These are phyloP conservation scores for Boletus insuetus DNA, from an alignment of 768 basidiomycete species.

Conservation along the genomic window DNA sequence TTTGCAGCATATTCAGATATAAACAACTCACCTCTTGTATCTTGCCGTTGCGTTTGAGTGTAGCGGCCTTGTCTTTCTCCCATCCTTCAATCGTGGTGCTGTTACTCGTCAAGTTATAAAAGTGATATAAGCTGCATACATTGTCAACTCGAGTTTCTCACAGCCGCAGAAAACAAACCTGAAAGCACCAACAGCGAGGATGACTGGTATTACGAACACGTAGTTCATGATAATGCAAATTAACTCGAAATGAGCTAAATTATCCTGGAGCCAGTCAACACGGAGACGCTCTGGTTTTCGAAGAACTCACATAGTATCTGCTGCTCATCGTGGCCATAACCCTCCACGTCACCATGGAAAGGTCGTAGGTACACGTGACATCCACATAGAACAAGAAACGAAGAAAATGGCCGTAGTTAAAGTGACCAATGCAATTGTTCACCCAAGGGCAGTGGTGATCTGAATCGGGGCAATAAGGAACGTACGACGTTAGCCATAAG, in stretches of 20 bases:
- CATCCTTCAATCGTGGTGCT: slow-evolving; percentile 95
- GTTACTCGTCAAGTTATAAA: slow-evolving; percentile 73
- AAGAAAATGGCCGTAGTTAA: slow-evolving; percentile 85
- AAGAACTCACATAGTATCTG: slow-evolving; percentile 51
- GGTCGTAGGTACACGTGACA: slow-evolving; percentile 83
- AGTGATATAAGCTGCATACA: slow-evolving; percentile 72
- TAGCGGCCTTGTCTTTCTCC: slow-evolving; percentile 96
- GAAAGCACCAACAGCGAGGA: slow-evolving; percentile 86
- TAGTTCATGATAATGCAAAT: slow-evolving; percentile 89
- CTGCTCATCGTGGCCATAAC: slow-evolving; percentile 46
- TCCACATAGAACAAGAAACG: slow-evolving; percentile 94
- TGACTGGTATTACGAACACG: slow-evolving; percentile 78
- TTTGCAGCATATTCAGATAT: background rate
- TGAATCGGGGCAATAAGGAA: slow-evolving; percentile 27
- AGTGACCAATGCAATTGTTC: slow-evolving; percentile 91
- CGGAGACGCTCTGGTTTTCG: background rate
- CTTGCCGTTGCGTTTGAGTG: slow-evolving; percentile 79
- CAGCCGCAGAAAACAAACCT: slow-evolving; percentile 46
- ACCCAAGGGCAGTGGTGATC: slow-evolving; percentile 95
- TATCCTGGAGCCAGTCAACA: slow-evolving; percentile 46
- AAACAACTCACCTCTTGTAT: slow-evolving; percentile 61
- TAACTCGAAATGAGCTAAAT: slow-evolving; percentile 66
- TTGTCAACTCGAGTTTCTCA: slow-evolving; percentile 14
- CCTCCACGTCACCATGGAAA: slow-evolving; percentile 74
- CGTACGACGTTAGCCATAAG: background rate